Evolutionary conservation across 2,329 filamentous ascomycete genomes (phyloP).

Genomic region (Gremmenia infestans): DNA sequence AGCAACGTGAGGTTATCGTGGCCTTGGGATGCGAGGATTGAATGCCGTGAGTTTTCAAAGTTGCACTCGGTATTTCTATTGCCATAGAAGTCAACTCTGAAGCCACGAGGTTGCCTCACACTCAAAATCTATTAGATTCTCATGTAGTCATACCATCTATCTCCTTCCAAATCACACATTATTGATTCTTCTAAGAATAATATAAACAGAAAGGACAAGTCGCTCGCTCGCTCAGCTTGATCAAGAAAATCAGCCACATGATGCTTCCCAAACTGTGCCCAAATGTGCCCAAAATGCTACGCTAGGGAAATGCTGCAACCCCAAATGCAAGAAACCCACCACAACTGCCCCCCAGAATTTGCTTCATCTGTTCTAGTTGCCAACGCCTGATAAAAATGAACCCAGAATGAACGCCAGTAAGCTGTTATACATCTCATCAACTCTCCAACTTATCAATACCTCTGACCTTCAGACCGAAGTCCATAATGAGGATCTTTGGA

Average conservation of each 20-base stretch:
- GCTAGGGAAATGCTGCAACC: not conserved
- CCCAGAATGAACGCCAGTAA: not conserved
- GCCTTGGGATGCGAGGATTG: too few relatives aligned
- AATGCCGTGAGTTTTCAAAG: too few relatives aligned
- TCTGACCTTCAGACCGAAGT: conserved; percentile 67
- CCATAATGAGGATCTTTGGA: conserved; percentile 85
- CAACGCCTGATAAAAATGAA: not conserved
- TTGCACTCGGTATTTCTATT: too few relatives aligned
- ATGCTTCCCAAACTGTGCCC: too few relatives aligned
- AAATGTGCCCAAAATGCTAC: not conserved
- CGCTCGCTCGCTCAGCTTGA: not conserved
- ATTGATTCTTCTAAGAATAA: too few relatives aligned
- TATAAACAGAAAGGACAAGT: too few relatives aligned
- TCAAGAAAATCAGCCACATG: not conserved
- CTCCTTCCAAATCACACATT: too few relatives aligned
- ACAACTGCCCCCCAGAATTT: not conserved
- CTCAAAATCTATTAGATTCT: too few relatives aligned
- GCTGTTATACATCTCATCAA: conserved; percentile 2
- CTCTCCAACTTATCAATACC: conserved; percentile 57
- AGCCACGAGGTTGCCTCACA: too few relatives aligned
- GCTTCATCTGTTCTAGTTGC: not conserved
- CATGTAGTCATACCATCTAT: too few relatives aligned
- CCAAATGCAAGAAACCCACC: not conserved
- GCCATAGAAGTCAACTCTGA: too few relatives aligned
- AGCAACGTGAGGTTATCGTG: too few relatives aligned